phyloP scores from a whole-genome alignment of 805 yeast species.

The Metschnikowia dekortorum region DNA sequence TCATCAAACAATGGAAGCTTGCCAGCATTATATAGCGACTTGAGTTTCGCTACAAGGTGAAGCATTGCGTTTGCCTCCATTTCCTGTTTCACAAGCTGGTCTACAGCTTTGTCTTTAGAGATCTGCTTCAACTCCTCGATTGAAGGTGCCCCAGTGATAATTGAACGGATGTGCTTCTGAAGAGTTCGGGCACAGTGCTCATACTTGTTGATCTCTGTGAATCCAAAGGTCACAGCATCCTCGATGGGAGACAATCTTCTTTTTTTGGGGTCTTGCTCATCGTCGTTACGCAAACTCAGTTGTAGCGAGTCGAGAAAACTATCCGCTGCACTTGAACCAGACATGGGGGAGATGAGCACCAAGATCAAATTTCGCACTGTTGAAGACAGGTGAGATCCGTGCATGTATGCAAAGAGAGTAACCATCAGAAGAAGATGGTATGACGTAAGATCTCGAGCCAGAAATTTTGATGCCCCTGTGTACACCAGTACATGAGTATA shows the following conservation, averaged over 20 bases:
- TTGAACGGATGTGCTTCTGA: constrained; percentile 39
- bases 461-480: background rate
- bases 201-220: constrained; percentile 34
- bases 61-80: constrained; percentile 51
- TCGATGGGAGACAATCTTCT: background rate
- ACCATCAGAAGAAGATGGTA: background rate
- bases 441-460: no score
- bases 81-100: constrained; percentile 45
- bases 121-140: constrained; percentile 35
- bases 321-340: background rate
- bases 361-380: background rate
- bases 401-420: background rate
- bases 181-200: constrained; percentile 36
- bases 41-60: constrained; percentile 56
- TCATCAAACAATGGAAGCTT: constrained; percentile 53
- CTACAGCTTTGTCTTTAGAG: constrained; percentile 27
- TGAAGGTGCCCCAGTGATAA: constrained; percentile 53
- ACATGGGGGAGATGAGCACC: background rate
- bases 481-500: no score
- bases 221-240: constrained; percentile 19
- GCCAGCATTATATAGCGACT: constrained; percentile 47
- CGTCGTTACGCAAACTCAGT: background rate
- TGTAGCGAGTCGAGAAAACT: background rate
- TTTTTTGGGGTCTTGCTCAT: background rate
- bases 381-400: background rate